phyloP scores from a whole-genome alignment of 78 protist genomes.

The Salpingoeca rosetta region DNA sequence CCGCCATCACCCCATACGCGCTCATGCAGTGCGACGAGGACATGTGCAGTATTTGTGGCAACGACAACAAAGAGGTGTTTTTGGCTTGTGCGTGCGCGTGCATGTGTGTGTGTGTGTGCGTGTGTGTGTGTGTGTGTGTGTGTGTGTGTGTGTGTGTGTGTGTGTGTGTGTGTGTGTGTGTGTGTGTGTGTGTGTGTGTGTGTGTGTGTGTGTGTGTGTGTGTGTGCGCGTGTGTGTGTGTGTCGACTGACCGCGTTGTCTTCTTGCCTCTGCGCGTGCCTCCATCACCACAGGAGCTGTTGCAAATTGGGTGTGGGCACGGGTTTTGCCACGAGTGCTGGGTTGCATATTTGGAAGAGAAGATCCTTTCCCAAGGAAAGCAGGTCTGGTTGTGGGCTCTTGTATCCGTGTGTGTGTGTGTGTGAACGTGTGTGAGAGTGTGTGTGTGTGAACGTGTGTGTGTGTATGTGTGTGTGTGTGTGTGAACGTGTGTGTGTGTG shows the following conservation, averaged over 20 bases:
- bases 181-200: neutral
- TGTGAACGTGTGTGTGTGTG: no score
- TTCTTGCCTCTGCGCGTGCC: neutral
- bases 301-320: constrained; percentile 24
- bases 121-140: constrained; percentile 9
- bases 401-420: no score
- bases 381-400: neutral
- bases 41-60: no score
- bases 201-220: neutral
- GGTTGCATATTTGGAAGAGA: constrained; percentile 1
- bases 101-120: neutral
- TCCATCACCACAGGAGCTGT: neutral
- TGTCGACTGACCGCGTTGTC: neutral
- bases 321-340: constrained; percentile 25
- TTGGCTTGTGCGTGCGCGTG: neutral
- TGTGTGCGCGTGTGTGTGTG: no score
- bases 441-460: no score
- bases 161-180: constrained; percentile 10
- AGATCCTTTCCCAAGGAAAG: neutral
- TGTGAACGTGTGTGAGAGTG: no score
- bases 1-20: no score
- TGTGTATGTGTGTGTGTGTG: no score
- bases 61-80: neutral
- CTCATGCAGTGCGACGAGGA: no score
- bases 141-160: constrained; percentile 13